Evolutionary conservation across 2,329 filamentous ascomycete species (phyloP), one percentile per base, ranked within the genome.

Genomic region (Monilinia vaccinii-corymbosi): DNA sequence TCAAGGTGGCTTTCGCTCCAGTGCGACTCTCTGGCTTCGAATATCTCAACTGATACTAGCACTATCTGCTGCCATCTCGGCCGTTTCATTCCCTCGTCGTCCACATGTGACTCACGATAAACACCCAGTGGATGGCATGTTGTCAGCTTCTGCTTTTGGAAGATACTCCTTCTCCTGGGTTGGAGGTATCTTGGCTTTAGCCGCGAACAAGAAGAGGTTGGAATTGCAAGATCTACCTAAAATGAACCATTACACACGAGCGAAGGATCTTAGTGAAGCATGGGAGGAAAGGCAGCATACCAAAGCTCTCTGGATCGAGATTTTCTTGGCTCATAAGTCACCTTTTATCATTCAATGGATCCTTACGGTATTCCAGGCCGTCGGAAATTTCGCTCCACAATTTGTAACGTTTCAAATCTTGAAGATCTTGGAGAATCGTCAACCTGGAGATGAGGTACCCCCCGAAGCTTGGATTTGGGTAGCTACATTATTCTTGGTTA

Each of bases 91-190:
- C 16, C 86, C 86, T 4, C 80, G 88, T 47, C 79, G 88, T 13
- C 88, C 88, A 4, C 77, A 85, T 57, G 83, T 91, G 21, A 89
- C 78, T 68, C 79, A 67, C 63, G 71, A 84, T 44, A 83, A 77
- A 31, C 75, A 78, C 50, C 70, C 77, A 4, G 85, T 93, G 36
- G 88, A 92, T 68, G 75, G 76, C 18, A 79, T 87, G 73, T 79
- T 78, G 66, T 86, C 85, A 0, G 77, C 76, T 4, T 84, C 85
- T 2, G 80, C 84, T 1, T 75, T 87, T 51, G 78, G 74, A 55
- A 81, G 83, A 55, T 83, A 83, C 68, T 88, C 81, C 8, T 92
- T 85, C 74, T 74, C 76, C 52, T 93, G 88, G 88, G 78, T 81
- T 2, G 72, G 70, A 1, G 71, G 74, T 2, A 66, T 91, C 0